phyloP scores from a whole-genome alignment of 352 stramenopile genomes.

The Pythium utonaiense region DNA sequence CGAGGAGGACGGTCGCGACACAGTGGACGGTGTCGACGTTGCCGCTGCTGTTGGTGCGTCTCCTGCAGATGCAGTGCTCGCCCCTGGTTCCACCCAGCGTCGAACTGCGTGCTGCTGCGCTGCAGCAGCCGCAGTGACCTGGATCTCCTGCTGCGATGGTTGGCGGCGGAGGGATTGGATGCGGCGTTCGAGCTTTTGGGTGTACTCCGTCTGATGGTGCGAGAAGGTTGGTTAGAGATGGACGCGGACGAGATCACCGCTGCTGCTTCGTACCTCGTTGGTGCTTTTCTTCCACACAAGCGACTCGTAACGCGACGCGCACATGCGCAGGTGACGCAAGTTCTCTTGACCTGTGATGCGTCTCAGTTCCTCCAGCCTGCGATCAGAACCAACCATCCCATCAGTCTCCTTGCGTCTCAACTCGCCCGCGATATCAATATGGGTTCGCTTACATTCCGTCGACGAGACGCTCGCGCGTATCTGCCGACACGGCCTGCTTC shows the following conservation, averaged over 20 bases:
- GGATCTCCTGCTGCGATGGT: conserved; percentile 35
- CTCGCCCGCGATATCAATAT: neutral
- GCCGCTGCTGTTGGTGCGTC: conserved; percentile 1
- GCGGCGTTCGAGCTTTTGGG: conserved; percentile 57
- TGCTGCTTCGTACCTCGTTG: conserved; percentile 50
- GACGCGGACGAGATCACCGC: neutral
- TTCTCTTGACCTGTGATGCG: conserved; percentile 56
- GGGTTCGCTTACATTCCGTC: conserved; percentile 28
- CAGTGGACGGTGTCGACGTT: neutral
- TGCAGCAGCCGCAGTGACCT: conserved; percentile 11
- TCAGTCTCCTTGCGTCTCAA: neutral
- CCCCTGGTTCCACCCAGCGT: neutral
- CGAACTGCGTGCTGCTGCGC: conserved; percentile 8
- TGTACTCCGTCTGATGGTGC: conserved; percentile 40
- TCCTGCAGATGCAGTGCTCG: neutral
- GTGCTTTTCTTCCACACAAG: conserved; percentile 68
- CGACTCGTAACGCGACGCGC: conserved; percentile 62
- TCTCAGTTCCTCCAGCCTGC: conserved; percentile 54
- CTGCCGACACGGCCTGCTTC: conserved; percentile 20
- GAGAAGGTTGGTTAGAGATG: neutral
- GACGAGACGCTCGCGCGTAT: conserved; percentile 29
- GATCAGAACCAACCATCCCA: neutral
- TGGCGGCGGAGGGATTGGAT: conserved; percentile 63
- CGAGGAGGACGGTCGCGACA: conserved; percentile 11
- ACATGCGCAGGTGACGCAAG: conserved; percentile 50